Evolutionary conservation across 345 rosid genomes (phyloP).

Genomic region (Lepidium didymum): DNA sequence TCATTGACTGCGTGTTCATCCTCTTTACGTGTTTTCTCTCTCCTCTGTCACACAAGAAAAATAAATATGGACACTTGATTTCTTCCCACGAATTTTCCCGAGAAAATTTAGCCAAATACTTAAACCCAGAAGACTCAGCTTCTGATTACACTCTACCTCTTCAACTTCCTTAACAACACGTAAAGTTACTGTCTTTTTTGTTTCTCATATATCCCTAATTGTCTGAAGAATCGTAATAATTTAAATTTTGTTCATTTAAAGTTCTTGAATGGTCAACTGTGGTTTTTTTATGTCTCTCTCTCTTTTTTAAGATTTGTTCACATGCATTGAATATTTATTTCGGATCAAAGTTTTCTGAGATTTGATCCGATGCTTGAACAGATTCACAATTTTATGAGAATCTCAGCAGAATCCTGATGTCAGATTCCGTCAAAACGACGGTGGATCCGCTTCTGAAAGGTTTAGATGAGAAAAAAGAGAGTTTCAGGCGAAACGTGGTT

Average conservation of each 20-base stretch:
- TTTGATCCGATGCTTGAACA: constrained; percentile 15
- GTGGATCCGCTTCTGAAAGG: constrained; percentile 76
- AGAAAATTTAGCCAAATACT: not conserved
- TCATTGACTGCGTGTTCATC: constrained; percentile 3
- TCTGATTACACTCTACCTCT: not conserved
- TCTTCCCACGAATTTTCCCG: not conserved
- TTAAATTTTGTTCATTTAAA: not conserved
- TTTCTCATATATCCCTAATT: not conserved
- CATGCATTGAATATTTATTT: constrained; percentile 34
- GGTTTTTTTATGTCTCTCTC: not conserved
- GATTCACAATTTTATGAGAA: constrained; percentile 12
- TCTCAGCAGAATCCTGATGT: constrained; percentile 26
- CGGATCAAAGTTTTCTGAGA: not conserved
- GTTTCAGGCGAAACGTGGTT: constrained; percentile 71
- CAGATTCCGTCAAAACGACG: constrained; percentile 19
- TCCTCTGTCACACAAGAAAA: constrained; percentile 16
- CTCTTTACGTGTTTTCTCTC: constrained; percentile 28
- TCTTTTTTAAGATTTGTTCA: constrained; percentile 19
- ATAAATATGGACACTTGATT: not conserved
- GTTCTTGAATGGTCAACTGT: constrained; percentile 10
- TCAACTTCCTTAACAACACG: not conserved
- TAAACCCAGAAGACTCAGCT: constrained; percentile 9
- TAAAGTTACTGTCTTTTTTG: constrained; percentile 16
- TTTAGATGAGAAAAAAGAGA: constrained; percentile 85
- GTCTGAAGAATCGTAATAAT: not conserved